Base-by-base conservation (phyloP, 441 rosid species). In the Breynia disticha region DNA sequence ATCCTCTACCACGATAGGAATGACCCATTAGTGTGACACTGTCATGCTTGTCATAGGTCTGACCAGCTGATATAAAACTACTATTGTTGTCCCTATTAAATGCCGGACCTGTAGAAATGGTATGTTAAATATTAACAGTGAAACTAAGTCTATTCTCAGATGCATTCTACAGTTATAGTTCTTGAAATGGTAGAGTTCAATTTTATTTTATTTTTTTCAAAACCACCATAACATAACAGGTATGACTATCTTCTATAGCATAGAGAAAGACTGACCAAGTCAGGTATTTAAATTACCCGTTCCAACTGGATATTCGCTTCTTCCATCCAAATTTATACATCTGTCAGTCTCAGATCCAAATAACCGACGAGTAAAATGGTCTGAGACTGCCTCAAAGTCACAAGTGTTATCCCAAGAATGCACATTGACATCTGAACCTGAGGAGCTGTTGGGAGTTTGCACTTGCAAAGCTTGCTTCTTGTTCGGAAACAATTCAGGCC, bases 401-500 rank as follows among this genome's bases (percentile, higher is more conserved):
- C 81, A 54, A 19, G 74, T 48, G 57, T 63, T 70, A 16, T 61
- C 70, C 87, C 90, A 82, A 14, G 80, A 58, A 63, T 73, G 48
- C 50, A 63, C 55, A 71, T 54, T 67, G 39, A 71, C 58, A 45
- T 69, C 46, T 49, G 81, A 59, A 68, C 72, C 61, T 18, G 72
- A 60, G 22, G 60, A 57, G 47, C 70, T 38, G 48, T 64, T 67
- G 28, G 79, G 73, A 48, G 65, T 58, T 66, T 68, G 80, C 11
- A 71, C 61, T 64, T 70, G 79, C 13, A 70, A 59, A 5, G 77
- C 84, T 65, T 80, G 90, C 68, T 78, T 82, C 74, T 86, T 86
- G 70, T 72, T 80, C 59, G 81, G 77, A 50, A 72, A 77, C 52
- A 62, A 61, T 61, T 80, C 86, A 11, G 76, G 66, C 56, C 74